Evolutionary conservation across 2,329 filamentous ascomycete species (phyloP).

Genomic region (Aspergillus tamarii): DNA sequence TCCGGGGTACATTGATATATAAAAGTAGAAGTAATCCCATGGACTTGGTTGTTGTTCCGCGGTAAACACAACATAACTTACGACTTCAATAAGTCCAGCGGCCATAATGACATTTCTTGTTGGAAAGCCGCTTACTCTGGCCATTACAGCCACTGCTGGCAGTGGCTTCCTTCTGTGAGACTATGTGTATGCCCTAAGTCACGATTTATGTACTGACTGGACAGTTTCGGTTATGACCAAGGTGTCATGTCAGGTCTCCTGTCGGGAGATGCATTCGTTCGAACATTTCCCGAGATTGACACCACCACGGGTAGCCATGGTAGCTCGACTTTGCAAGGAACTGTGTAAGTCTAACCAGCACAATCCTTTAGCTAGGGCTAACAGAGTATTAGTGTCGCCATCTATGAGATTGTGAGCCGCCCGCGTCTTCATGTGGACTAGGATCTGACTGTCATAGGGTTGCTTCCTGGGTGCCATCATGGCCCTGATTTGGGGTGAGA

Average conservation of each 20-base stretch:
- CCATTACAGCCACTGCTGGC: conserved; percentile 48
- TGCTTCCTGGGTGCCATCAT: conserved; percentile 60
- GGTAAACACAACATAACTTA: background rate
- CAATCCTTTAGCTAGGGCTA: background rate
- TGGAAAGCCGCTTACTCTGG: conserved; percentile 43
- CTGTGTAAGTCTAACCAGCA: conserved; percentile 34
- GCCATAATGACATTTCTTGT: conserved; percentile 30
- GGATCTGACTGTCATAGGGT: conserved; percentile 38
- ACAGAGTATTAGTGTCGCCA: conserved; percentile 37
- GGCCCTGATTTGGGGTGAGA: conserved; percentile 50
- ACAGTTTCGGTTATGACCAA: conserved; percentile 42
- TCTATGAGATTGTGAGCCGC: conserved; percentile 46
- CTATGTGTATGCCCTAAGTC: conserved; percentile 25
- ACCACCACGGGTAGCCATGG: conserved; percentile 38
- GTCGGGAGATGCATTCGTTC: conserved; percentile 32
- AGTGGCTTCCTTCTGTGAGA: conserved; percentile 44
- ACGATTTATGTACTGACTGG: conserved; percentile 6
- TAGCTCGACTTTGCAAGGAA: conserved; percentile 50
- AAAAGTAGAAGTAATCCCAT: conserved; percentile 7
- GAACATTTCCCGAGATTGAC: conserved; percentile 33
- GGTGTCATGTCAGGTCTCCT: conserved; percentile 43
- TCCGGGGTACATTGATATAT: conserved; percentile 1
- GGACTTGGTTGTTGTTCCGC: background rate
- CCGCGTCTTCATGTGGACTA: background rate
- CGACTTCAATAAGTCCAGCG: background rate